Evolutionary conservation across 2,329 filamentous ascomycete species (phyloP).

Genomic region (Penicillium janthinellum): DNA sequence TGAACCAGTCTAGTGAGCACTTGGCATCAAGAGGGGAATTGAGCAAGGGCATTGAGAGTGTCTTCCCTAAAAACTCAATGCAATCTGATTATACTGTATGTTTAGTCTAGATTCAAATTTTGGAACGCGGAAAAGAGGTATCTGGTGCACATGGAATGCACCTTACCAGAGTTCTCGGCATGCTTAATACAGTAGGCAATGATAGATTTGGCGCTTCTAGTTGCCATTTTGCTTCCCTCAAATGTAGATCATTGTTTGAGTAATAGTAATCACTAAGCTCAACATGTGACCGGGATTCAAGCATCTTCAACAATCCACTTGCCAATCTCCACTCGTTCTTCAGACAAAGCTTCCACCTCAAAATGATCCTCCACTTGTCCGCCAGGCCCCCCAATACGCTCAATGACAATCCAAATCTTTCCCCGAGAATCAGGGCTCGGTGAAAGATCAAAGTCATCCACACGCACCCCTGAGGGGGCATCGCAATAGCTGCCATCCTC

Average conservation of each 20-base stretch:
- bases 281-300: slow-evolving; percentile 12
- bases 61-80: too few species aligned
- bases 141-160: background rate
- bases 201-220: background rate
- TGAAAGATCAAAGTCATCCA: slow-evolving; percentile 72
- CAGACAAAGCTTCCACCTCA: slow-evolving; percentile 46
- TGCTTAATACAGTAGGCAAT: background rate
- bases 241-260: too few species aligned
- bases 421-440: slow-evolving; percentile 59
- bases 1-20: too few species aligned
- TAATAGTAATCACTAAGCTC: too few species aligned
- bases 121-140: too few species aligned
- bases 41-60: too few species aligned
- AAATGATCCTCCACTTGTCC: slow-evolving; percentile 52
- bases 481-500: slow-evolving; percentile 77
- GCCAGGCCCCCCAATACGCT: slow-evolving; percentile 67
- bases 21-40: too few species aligned
- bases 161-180: background rate
- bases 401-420: slow-evolving; percentile 78
- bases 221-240: background rate
- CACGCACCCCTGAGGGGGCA: slow-evolving; percentile 65
- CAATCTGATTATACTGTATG: too few species aligned
- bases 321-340: slow-evolving; percentile 47
- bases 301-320: slow-evolving; percentile 43
- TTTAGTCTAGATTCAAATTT: background rate